phyloP scores from a whole-genome alignment of 768 basidiomycete genomes.

The Gloeostereum incarnatum region DNA sequence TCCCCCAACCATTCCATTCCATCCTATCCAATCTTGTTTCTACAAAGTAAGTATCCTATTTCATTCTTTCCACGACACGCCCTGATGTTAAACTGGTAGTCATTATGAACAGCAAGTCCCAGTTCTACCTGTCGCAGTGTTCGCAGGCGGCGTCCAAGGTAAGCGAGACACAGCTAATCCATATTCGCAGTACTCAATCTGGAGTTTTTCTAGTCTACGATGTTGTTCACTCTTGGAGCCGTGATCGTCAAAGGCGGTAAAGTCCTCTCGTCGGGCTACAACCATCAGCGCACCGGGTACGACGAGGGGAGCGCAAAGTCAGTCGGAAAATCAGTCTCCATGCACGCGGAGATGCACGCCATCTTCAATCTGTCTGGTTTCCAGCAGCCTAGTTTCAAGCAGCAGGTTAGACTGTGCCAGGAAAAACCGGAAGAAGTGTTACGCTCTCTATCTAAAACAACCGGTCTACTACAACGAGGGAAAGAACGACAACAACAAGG shows the following conservation, averaged over 20 bases:
- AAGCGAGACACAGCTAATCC: neutral
- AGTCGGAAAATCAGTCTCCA: constrained; percentile 28
- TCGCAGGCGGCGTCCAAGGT: constrained; percentile 36
- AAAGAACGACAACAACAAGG: constrained; percentile 7
- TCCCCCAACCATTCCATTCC: no score
- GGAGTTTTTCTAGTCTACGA: constrained; percentile 20
- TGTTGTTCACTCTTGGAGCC: constrained; percentile 39
- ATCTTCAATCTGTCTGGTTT: constrained; percentile 42
- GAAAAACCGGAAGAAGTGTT: no score
- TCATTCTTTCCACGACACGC: no score
- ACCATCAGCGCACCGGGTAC: constrained; percentile 46
- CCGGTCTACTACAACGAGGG: constrained; percentile 10
- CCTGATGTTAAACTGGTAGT: no score
- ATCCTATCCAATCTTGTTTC: no score
- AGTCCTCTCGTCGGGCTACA: constrained; percentile 39
- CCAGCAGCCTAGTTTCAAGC: constrained; percentile 42
- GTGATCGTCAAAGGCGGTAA: constrained; percentile 47
- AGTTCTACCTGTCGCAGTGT: constrained; percentile 44
- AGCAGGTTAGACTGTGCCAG: constrained; percentile 36
- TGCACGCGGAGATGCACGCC: constrained; percentile 56
- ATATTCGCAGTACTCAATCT: neutral
- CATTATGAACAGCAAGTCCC: constrained; percentile 38
- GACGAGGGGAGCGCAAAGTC: constrained; percentile 31
- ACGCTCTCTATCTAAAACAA: constrained; percentile 4
- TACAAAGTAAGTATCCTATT: no score